These are phyloP conservation scores for Suillus placidus DNA, from an alignment of 768 basidiomycete species.

Conservation along the genomic window DNA sequence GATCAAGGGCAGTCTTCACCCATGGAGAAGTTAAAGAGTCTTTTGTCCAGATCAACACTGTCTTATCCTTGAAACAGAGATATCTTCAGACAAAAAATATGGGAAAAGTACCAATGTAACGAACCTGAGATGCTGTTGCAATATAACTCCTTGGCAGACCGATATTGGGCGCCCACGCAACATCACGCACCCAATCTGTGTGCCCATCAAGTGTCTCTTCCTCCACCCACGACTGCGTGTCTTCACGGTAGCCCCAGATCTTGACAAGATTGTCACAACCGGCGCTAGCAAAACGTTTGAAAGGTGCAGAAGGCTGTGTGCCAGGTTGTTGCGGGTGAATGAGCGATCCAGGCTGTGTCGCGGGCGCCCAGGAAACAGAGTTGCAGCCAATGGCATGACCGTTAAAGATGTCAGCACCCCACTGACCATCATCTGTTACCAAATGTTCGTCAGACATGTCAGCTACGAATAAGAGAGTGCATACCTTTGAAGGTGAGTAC, in stretches of 20 bases:
- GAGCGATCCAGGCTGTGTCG: conserved; percentile 82
- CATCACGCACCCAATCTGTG: conserved; percentile 97
- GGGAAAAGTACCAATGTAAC: conserved; percentile 15
- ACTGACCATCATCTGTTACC: conserved; percentile 86
- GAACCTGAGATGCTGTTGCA: conserved; percentile 88
- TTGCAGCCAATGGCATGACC: conserved; percentile 97
- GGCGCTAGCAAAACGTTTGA: conserved; percentile 93
- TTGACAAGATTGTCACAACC: conserved; percentile 96
- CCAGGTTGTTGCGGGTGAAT: conserved; percentile 65
- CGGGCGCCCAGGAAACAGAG: conserved; percentile 97
- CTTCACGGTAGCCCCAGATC: conserved; percentile 91
- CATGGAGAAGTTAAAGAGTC: conserved; percentile 73
- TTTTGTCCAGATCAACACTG: conserved; percentile 91
- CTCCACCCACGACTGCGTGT: conserved; percentile 85
- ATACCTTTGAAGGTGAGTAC: conserved; percentile 95
- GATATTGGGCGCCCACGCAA: conserved; percentile 98
- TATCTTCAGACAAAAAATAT: neutral
- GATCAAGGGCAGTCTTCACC: conserved; percentile 81
- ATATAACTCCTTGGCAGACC: conserved; percentile 94
- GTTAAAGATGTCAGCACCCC: conserved; percentile 93
- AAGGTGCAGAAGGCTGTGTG: conserved; percentile 44
- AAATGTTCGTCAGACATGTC: neutral
- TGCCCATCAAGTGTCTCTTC: conserved; percentile 92
- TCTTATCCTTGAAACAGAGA: conserved; percentile 59
- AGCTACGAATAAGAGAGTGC: conserved; percentile 25